These are phyloP conservation scores for Hypoxylon rickii DNA, from an alignment of 495 filamentous ascomycete species.

Conservation along the genomic window DNA sequence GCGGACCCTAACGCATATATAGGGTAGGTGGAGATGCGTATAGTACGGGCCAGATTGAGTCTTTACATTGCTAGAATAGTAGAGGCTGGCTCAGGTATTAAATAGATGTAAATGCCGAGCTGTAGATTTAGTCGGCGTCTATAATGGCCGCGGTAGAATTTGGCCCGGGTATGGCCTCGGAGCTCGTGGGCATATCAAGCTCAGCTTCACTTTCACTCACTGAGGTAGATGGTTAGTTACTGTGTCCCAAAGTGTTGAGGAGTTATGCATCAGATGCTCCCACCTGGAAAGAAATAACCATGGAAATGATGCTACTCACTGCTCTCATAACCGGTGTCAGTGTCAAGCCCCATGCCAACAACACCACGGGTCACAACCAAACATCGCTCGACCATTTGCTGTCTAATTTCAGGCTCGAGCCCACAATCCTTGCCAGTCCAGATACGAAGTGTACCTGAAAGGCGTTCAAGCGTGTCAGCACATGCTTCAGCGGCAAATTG, in stretches of 20 bases:
- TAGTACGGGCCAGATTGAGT: not conserved
- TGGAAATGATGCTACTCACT: too few relatives aligned
- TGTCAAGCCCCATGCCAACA: conserved; percentile 57
- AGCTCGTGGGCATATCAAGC: not conserved
- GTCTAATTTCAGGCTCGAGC: conserved; percentile 50
- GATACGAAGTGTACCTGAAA: conserved; percentile 57
- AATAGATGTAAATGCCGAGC: not conserved
- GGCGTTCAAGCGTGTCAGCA: conserved; percentile 51
- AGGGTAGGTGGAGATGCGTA: not conserved
- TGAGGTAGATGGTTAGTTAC: conserved; percentile 4
- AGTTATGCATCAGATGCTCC: too few relatives aligned
- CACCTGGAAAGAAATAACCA: not conserved
- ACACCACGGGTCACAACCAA: conserved; percentile 52
- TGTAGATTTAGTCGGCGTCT: conserved; percentile 9
- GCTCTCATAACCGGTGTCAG: conserved; percentile 59
- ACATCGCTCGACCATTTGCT: conserved; percentile 54
- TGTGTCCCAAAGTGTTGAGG: not conserved
- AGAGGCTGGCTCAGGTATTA: not conserved
- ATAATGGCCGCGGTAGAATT: not conserved
- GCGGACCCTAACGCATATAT: too few relatives aligned
- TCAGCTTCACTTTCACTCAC: conserved; percentile 29
- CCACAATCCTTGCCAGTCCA: conserved; percentile 56
- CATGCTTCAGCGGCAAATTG: conserved; percentile 55
- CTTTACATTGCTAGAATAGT: not conserved
- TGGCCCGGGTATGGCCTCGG: conserved; percentile 1